phyloP scores from a whole-genome alignment of 1,284 basidiomycete genomes.

The Quambalaria eucalypti region DNA sequence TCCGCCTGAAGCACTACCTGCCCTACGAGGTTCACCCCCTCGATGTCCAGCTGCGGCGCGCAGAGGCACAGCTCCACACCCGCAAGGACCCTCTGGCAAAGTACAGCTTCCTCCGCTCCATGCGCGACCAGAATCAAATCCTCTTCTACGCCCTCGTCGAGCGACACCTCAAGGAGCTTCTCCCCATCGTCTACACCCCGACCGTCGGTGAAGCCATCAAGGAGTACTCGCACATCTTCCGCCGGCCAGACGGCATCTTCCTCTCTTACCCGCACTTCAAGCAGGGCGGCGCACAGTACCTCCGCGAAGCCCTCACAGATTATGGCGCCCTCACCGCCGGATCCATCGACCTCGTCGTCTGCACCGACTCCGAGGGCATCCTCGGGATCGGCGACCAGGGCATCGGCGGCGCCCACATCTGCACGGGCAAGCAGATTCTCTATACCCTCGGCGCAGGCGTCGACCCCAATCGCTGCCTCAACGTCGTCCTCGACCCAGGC shows the following conservation, averaged over 20 bases:
- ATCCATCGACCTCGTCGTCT: slow-evolving; percentile 14
- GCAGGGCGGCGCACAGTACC: slow-evolving; percentile 4
- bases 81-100: slow-evolving; percentile 6
- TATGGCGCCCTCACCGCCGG: slow-evolving; percentile 2
- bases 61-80: background rate
- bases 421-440: slow-evolving; percentile 9
- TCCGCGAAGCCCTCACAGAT: slow-evolving; percentile 7
- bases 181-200: slow-evolving; percentile 16
- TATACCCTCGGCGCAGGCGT: slow-evolving; percentile 14
- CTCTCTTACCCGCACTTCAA: slow-evolving; percentile 9
- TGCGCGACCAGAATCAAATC: slow-evolving; percentile 14
- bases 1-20: slow-evolving; percentile 2
- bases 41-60: slow-evolving; percentile 1
- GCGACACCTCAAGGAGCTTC: slow-evolving; percentile 8
- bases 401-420: slow-evolving; percentile 11
- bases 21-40: slow-evolving; percentile 3
- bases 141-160: slow-evolving; percentile 13
- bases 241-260: slow-evolving; percentile 10
- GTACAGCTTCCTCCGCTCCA: slow-evolving; percentile 8
- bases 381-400: slow-evolving; percentile 15
- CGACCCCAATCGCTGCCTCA: slow-evolving; percentile 10
- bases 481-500: slow-evolving; percentile 11
- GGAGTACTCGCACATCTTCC: slow-evolving; percentile 14
- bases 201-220: slow-evolving; percentile 17
- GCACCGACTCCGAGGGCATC: slow-evolving; percentile 15